Conservation (phyloP, 164 flowering plant species). For the Santalum album region DNA sequence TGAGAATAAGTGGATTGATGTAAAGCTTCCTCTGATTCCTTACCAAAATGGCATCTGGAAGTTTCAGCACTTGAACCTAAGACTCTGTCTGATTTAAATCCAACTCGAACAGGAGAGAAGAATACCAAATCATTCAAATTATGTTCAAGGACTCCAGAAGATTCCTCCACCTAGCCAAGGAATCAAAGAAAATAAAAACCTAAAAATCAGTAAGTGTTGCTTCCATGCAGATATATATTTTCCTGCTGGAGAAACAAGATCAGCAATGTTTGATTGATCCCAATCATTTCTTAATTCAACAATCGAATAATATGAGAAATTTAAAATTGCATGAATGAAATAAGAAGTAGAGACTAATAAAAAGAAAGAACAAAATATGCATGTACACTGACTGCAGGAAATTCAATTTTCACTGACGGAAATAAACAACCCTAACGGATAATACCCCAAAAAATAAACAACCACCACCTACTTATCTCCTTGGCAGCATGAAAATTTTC, state of each 20-base stretch:
- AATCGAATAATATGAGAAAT: neutral
- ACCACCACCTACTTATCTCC: too few species aligned
- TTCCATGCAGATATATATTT: too few species aligned
- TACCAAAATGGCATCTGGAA: slow-evolving; percentile 24
- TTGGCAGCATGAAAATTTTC: too few species aligned
- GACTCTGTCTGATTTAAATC: slow-evolving; percentile 23
- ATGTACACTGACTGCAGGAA: too few species aligned
- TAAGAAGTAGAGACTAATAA: neutral
- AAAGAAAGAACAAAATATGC: slow-evolving; percentile 1
- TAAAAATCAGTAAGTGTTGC: too few species aligned
- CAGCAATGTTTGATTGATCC: too few species aligned
- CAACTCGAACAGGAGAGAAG: slow-evolving; percentile 52
- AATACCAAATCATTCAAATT: slow-evolving; percentile 33
- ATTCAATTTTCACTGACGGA: too few species aligned
- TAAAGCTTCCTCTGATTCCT: slow-evolving; percentile 21
- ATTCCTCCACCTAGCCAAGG: slow-evolving; percentile 24
- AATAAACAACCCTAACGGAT: too few species aligned
- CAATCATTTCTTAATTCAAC: too few species aligned
- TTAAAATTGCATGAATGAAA: too few species aligned
- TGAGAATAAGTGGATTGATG: slow-evolving; percentile 16
- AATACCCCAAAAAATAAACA: too few species aligned
- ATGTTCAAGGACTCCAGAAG: slow-evolving; percentile 43
- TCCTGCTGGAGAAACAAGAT: too few species aligned
- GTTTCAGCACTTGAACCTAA: slow-evolving; percentile 22
- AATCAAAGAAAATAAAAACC: slow-evolving; percentile 1